Percentiles rank a stretch among this genome's conserved stretches.
phyloP scores from a whole-genome alignment of 176 grass and related monocot species.

The Typha latifolia region DNA sequence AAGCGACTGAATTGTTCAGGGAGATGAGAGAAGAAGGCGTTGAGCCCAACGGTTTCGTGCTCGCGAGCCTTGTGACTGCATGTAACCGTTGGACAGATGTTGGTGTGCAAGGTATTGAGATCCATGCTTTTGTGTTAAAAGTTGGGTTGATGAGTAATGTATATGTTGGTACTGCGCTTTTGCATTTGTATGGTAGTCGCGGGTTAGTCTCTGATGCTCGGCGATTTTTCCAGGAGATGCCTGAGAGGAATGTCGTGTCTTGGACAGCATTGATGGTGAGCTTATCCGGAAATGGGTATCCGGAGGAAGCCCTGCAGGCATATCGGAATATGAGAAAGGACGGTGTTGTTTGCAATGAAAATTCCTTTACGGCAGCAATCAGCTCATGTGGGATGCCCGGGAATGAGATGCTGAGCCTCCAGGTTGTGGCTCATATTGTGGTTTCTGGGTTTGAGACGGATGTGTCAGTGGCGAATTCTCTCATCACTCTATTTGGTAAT shows the following conservation, averaged over 20 bases:
- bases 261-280: conserved; percentile 68
- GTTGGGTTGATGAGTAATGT: conserved; percentile 52
- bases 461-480: conserved; percentile 54
- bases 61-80: conserved; percentile 45
- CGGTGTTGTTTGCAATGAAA: conserved; percentile 47
- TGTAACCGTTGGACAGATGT: conserved; percentile 30
- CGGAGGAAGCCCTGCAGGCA: conserved; percentile 28
- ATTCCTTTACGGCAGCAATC: conserved; percentile 41
- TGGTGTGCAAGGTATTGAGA: conserved; percentile 11
- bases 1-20: conserved; percentile 23
- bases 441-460: conserved; percentile 38
- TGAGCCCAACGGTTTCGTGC: conserved; percentile 44
- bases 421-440: conserved; percentile 56
- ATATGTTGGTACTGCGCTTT: conserved; percentile 51
- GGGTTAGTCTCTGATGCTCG: conserved; percentile 23
- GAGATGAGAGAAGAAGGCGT: conserved; percentile 36
- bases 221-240: conserved; percentile 55
- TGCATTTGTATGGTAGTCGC: conserved; percentile 55
- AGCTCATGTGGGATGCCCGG: conserved; percentile 40
- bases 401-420: conserved; percentile 43
- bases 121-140: conserved; percentile 44
- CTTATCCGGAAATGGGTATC: conserved; percentile 36
- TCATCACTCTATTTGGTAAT: conserved; percentile 68
- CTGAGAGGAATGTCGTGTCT: conserved; percentile 46
- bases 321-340: conserved; percentile 55